A percentile compares a stretch with the other conserved stretches of the same genome.
phyloP scores from a whole-genome alignment of 257 asterid species.

The Misopates orontium region DNA sequence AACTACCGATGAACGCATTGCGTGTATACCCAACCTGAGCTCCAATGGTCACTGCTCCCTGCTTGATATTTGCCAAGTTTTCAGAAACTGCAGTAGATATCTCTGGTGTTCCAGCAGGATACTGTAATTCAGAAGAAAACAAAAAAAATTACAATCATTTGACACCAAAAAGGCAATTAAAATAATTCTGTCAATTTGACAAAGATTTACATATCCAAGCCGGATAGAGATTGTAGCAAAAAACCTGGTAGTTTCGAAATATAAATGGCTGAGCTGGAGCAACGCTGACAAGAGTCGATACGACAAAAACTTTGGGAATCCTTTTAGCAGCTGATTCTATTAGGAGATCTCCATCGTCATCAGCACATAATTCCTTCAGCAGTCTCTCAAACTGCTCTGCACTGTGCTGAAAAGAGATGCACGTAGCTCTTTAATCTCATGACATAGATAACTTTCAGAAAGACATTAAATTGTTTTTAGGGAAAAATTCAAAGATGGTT shows the following conservation, averaged over 20 bases:
- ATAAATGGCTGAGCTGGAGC: conserved; percentile 98
- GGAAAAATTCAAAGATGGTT: not conserved
- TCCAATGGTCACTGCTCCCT: conserved; percentile 65
- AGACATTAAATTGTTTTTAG: conserved; percentile 12
- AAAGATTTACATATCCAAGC: conserved; percentile 22
- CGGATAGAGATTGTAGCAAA: conserved; percentile 14
- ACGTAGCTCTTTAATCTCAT: conserved; percentile 29
- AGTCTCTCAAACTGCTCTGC: conserved; percentile 97
- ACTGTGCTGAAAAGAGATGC: conserved; percentile 84
- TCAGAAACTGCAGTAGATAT: conserved; percentile 67
- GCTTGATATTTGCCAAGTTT: conserved; percentile 57
- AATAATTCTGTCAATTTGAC: conserved; percentile 12
- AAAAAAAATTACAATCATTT: conserved; percentile 25
- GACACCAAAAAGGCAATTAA: conserved; percentile 16
- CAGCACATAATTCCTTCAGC: conserved; percentile 92
- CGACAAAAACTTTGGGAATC: conserved; percentile 92
- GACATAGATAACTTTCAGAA: conserved; percentile 23
- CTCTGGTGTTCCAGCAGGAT: conserved; percentile 98
- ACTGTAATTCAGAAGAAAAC: conserved; percentile 46
- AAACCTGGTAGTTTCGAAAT: conserved; percentile 98
- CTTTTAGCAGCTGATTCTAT: conserved; percentile 93
- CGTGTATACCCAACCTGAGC: conserved; percentile 79
- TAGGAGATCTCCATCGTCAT: conserved; percentile 95
- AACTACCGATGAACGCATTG: conserved; percentile 91
- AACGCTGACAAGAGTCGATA: conserved; percentile 90